Evolutionary conservation across 2,329 filamentous ascomycete genomes (phyloP).

Genomic region (Colletotrichum sp.): DNA sequence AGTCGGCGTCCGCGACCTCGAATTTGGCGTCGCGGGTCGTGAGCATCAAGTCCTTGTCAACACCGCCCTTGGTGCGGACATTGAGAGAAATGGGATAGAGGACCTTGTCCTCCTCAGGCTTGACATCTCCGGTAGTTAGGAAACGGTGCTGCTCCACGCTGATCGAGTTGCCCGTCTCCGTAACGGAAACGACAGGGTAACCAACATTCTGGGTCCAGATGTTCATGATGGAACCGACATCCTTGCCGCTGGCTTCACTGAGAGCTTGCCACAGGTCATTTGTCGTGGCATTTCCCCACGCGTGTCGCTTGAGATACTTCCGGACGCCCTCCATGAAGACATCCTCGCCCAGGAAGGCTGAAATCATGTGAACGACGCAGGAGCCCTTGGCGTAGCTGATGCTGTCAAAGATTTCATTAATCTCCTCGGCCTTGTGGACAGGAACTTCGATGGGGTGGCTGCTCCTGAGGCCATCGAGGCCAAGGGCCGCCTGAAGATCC

Average conservation of each 20-base stretch:
- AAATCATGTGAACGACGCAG: constrained; percentile 96
- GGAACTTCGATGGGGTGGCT: constrained; percentile 97
- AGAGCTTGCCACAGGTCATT: constrained; percentile 90
- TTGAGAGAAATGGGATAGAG: constrained; percentile 91
- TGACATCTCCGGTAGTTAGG: constrained; percentile 89
- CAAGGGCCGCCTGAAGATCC: constrained; percentile 85
- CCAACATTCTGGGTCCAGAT: constrained; percentile 98
- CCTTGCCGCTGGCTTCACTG: constrained; percentile 87
- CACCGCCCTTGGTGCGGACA: constrained; percentile 81
- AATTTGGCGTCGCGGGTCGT: constrained; percentile 72
- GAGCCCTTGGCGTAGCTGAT: constrained; percentile 98
- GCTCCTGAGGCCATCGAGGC: constrained; percentile 88
- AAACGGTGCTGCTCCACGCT: constrained; percentile 95
- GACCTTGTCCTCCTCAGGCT: constrained; percentile 88
- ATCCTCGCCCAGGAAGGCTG: constrained; percentile 92
- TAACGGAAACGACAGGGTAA: constrained; percentile 88
- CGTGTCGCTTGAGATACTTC: constrained; percentile 91
- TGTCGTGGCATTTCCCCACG: constrained; percentile 94
- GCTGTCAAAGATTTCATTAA: constrained; percentile 97
- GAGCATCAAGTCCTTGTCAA: constrained; percentile 75
- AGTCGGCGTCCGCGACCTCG: constrained; percentile 79
- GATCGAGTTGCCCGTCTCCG: constrained; percentile 73
- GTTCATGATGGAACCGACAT: constrained; percentile 88
- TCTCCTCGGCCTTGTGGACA: constrained; percentile 92
- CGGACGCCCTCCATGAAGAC: constrained; percentile 91